Evolutionary conservation across 179 eudicot species (phyloP).

Genomic region (Spinacia oleracea): DNA sequence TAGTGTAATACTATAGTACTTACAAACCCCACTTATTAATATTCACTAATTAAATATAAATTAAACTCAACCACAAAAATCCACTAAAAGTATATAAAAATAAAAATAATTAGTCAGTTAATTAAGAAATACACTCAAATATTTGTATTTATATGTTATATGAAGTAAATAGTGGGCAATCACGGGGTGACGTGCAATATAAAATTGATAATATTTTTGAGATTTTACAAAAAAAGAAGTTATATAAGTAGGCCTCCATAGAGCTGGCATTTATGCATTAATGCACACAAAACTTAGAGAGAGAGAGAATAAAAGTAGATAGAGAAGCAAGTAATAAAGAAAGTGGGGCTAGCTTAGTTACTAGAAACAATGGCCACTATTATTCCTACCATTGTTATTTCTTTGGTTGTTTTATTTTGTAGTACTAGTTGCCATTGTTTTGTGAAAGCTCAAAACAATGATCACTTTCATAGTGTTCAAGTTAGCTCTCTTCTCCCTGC

Average conservation of each 20-base stretch:
- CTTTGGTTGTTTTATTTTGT: background rate
- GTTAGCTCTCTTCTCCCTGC: slow-evolving; percentile 25
- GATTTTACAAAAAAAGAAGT: background rate
- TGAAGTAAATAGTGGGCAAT: background rate
- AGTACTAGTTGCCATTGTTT: slow-evolving; percentile 7
- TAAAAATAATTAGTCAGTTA: background rate
- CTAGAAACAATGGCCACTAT: slow-evolving; percentile 18
- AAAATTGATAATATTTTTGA: slow-evolving; percentile 7
- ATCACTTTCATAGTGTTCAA: slow-evolving; percentile 17
- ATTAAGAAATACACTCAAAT: background rate
- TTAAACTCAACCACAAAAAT: background rate
- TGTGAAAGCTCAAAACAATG: background rate
- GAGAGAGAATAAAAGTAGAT: background rate
- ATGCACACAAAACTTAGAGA: slow-evolving; percentile 2
- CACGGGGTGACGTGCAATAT: slow-evolving; percentile 34
- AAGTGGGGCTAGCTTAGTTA: background rate
- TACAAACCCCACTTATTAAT: no score
- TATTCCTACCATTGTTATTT: background rate
- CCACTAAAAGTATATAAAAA: background rate
- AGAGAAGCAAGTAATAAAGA: background rate
- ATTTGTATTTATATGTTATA: background rate
- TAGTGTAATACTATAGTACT: background rate
- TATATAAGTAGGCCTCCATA: slow-evolving; percentile 26
- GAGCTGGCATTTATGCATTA: slow-evolving; percentile 21
- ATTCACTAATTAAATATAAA: no score